Evolutionary conservation across 2,329 filamentous ascomycete species (phyloP), one percentile per base, ranked within the genome.

Genomic region (Niveomyces coronatus): DNA sequence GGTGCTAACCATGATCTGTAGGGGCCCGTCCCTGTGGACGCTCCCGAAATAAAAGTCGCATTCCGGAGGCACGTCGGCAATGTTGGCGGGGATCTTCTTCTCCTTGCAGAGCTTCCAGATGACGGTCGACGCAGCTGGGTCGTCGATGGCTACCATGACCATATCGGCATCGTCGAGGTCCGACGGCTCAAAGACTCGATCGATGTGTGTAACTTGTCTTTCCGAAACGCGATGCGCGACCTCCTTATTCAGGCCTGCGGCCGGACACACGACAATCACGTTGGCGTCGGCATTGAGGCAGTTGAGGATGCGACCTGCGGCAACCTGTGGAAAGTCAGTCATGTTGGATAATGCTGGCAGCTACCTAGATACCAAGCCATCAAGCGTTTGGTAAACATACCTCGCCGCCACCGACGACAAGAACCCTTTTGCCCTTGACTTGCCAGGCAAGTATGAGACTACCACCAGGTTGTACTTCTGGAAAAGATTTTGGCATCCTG

Each of bases 11-110:
- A 98, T 98, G 53, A 98, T 82, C 66, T 98, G 91, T 44, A 98
- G 63, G 5, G 91, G 91, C 0, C 91, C 91, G 57, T 98, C 91
- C 35, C 91, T 81, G 62, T 98, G 85, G 27, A 95, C 81, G 56
- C 84, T 91, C 45, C 91, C 91, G 64, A 98, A 98, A 69, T 95
- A 98, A 57, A 98, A 98, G 55, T 98, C 91, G 61, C 91, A 98
- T 60, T 98, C 91, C 1, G 86, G 75, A 0, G 91, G 91, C 4
- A 98, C 91, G 56, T 98, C 91, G 48, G 91, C 91, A 48, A 98
- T 94, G 60, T 98, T 98, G 41, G 87, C 88, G 5, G 87, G 78
- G 47, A 96, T 84, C 44, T 78, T 78, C 43, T 70, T 74, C 57
- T 86, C 74, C 60, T 94, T 89, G 71, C 89, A 96, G 17, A 94